These are phyloP conservation scores for Eucommia ulmoides DNA, from an alignment of 257 asterid species.

Conservation along the genomic window DNA sequence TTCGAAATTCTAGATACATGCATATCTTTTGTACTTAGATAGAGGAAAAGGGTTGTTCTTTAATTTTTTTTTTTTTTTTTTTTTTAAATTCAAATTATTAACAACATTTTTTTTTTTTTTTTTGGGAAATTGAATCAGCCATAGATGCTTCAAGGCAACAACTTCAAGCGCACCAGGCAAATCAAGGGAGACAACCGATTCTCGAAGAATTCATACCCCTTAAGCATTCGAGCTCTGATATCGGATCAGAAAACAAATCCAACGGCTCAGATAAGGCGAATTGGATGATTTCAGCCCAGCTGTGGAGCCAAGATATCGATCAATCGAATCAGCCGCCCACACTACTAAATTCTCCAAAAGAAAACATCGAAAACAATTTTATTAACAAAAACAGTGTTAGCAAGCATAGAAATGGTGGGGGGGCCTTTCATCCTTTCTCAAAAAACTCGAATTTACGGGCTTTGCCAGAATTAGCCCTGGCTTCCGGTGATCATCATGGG, in stretches of 20 bases:
- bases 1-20: too few relatives aligned
- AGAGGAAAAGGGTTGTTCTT: too few relatives aligned
- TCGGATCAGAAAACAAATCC: slow-evolving; percentile 16
- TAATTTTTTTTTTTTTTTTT: too few relatives aligned
- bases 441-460: slow-evolving; percentile 22
- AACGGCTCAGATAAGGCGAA: slow-evolving; percentile 45
- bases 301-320: slow-evolving; percentile 71
- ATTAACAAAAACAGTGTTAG: slow-evolving; percentile 15
- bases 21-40: too few relatives aligned
- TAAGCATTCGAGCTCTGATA: slow-evolving; percentile 19
- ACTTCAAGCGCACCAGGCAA: slow-evolving; percentile 42
- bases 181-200: slow-evolving; percentile 42
- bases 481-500: slow-evolving; percentile 46
- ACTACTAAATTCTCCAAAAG: slow-evolving; percentile 19
- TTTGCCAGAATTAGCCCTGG: slow-evolving; percentile 68
- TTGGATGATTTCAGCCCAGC: slow-evolving; percentile 93
- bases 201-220: slow-evolving; percentile 90
- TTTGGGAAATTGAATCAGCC: slow-evolving; percentile 30
- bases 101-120: slow-evolving; percentile 6
- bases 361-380: slow-evolving; percentile 21
- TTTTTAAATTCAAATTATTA: too few relatives aligned
- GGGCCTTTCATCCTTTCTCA: slow-evolving; percentile 56
- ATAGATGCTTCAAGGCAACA: slow-evolving; percentile 89
- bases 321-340: slow-evolving; percentile 16
- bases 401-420: slow-evolving; percentile 49